Conservation (phyloP, 129 eudicot species). For the Chrysanthemum seticuspe region DNA sequence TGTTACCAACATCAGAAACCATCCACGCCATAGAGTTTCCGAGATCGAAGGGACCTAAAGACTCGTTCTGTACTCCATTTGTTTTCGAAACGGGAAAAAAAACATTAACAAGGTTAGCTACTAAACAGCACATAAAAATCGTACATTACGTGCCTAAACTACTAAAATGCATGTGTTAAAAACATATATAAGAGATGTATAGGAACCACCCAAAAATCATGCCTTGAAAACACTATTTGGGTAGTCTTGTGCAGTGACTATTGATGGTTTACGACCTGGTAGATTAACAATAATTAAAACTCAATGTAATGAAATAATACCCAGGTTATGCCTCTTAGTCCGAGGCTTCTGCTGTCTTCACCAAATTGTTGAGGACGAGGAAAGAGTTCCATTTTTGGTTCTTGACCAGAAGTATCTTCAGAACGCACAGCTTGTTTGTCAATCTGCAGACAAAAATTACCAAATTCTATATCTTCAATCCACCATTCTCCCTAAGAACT, state of each 20-base stretch:
- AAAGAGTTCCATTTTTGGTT: constrained; percentile 33
- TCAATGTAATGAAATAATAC: constrained; percentile 24
- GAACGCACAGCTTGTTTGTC: constrained; percentile 30
- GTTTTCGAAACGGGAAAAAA: constrained; percentile 6
- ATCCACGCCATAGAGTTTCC: constrained; percentile 37
- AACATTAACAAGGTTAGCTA: constrained; percentile 9
- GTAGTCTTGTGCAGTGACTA: neutral
- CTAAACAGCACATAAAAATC: neutral
- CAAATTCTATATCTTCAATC: neutral
- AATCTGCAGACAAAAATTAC: constrained; percentile 30
- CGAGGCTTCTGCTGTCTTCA: constrained; percentile 53
- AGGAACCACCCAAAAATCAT: neutral
- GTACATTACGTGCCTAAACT: neutral
- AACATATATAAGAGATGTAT: neutral
- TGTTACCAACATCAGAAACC: constrained; percentile 30
- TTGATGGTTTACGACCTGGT: neutral
- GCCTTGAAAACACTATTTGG: neutral
- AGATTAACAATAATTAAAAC: neutral
- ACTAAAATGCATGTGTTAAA: too few species aligned
- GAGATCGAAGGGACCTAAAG: constrained; percentile 58
- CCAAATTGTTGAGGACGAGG: constrained; percentile 35
- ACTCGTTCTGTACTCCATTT: constrained; percentile 50
- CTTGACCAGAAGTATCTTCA: constrained; percentile 32
- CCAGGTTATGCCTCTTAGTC: constrained; percentile 59
- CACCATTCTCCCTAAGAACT: neutral